Evolutionary conservation across 1,139 yeast species (phyloP).

Genomic region (Candida mesenterica): DNA sequence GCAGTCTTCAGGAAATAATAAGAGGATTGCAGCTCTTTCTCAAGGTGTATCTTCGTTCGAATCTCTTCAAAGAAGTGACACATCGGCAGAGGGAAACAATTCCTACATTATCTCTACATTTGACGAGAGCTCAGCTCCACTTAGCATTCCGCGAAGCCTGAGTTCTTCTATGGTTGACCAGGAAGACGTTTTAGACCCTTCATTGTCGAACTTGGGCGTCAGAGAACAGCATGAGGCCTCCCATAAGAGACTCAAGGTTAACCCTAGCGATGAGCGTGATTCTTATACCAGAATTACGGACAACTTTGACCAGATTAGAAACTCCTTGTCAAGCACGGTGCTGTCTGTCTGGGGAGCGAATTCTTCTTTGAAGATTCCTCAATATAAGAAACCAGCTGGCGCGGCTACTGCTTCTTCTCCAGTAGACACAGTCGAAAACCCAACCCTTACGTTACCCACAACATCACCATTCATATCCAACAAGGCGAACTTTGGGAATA

Average conservation of each 20-base stretch:
- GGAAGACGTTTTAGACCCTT: constrained; percentile 6
- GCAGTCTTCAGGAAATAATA: constrained; percentile 25
- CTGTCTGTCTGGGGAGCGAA: constrained; percentile 18
- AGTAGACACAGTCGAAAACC: constrained; percentile 12
- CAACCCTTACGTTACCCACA: constrained; percentile 23
- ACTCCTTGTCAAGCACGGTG: constrained; percentile 12
- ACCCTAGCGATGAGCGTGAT: constrained; percentile 9
- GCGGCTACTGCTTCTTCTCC: constrained; percentile 7
- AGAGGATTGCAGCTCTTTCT: constrained; percentile 32
- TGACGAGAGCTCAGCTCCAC: no score
- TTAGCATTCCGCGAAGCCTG: background rate
- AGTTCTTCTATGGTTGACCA: background rate
- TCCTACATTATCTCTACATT: background rate
- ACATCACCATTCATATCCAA: constrained; percentile 39
- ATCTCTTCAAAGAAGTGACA: background rate
- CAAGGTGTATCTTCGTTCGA: constrained; percentile 20
- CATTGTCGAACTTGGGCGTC: constrained; percentile 4
- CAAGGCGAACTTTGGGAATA: constrained; percentile 21
- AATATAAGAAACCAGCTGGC: constrained; percentile 34
- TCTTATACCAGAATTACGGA: constrained; percentile 15
- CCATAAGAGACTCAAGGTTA: constrained; percentile 11
- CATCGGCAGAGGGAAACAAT: background rate
- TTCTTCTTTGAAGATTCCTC: constrained; percentile 37
- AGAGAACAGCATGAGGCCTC: background rate
- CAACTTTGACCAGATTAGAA: constrained; percentile 16